Base-by-base conservation (phyloP, 2,329 filamentous ascomycete species). In the Trichoderma sp. region DNA sequence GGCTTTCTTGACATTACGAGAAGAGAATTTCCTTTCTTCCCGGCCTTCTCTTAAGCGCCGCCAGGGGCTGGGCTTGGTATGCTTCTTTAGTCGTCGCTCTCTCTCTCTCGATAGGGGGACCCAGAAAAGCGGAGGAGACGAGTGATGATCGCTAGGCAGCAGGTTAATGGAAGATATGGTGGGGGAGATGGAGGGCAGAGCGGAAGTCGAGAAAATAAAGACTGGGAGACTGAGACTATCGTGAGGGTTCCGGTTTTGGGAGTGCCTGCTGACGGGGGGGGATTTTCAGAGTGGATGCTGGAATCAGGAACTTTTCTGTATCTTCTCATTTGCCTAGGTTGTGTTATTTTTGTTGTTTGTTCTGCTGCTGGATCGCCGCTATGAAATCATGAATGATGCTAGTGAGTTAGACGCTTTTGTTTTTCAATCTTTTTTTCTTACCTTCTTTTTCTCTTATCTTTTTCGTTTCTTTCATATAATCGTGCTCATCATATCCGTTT, bases 61-160 rank as follows among this genome's bases (percentile, higher is more conserved):
- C 50, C 29, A 56, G 8, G 50, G 34, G n/a, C 50, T 56, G 50
- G 27, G 19, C 25, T n/a, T n/a, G n/a, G n/a, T n/a, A 27, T 15
- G 54, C 34, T 39, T 39, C n/a, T 35, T 22, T 9, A 59, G 57
- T 37, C 57, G 37, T 56, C 39, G 29, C 45, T 53, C 32, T 63
- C 22, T 56, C 39, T n/a, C 45, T 53, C 32, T 63, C 22, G 59
- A 39, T 52, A 53, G 45, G 39, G 4, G 45, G 60, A 34, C 22
- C 59, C 45, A 19, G 63, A 65, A 65, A 65, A 65, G 63, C 63
- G 63, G 63, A 65, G 63, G 63, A 27, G 27, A 35, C 19, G 59
- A 34, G n/a, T 53, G 50, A 54, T 64, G 35, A 53, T 48, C 27
- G 25, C 50, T 64, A 65, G 63, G 63, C 63, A 65, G 52, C 63